These are phyloP conservation scores for Septoria linicola DNA, from an alignment of 2,329 filamentous ascomycete species.

Conservation along the genomic window DNA sequence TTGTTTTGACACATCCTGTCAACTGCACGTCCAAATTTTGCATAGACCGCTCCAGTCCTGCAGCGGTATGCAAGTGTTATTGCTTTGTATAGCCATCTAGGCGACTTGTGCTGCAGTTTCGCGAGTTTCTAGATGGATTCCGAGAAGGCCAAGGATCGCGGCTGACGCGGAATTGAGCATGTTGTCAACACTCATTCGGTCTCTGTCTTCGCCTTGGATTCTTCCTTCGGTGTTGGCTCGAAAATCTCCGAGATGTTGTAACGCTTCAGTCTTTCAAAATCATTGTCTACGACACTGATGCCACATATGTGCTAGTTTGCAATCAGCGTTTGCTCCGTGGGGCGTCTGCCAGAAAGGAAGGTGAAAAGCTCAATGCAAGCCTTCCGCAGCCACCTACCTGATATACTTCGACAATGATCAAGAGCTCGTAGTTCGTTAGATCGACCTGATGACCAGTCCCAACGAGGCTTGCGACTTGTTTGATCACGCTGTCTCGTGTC, in stretches of 20 bases:
- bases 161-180: neutral
- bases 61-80: neutral
- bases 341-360: conserved; percentile 3
- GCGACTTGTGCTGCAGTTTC: neutral
- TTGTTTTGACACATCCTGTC: conserved; percentile 9
- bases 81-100: neutral
- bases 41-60: neutral
- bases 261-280: conserved; percentile 72
- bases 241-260: conserved; percentile 78
- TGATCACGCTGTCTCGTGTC: conserved; percentile 68
- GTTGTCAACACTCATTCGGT: no score
- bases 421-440: conserved; percentile 72
- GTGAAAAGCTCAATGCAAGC: conserved; percentile 12
- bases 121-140: no score
- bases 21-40: neutral
- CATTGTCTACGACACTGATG: conserved; percentile 72
- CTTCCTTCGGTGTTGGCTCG: conserved; percentile 46
- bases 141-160: neutral
- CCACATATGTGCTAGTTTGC: conserved; percentile 65
- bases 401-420: conserved; percentile 77
- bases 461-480: conserved; percentile 65
- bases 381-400: conserved; percentile 56
- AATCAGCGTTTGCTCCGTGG: neutral
- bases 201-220: conserved; percentile 16
- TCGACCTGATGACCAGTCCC: conserved; percentile 71